Percentiles rank a stretch among this genome's conserved stretches.
Conservation (phyloP, 2,329 filamentous ascomycete species). For the Geosmithia flava region DNA sequence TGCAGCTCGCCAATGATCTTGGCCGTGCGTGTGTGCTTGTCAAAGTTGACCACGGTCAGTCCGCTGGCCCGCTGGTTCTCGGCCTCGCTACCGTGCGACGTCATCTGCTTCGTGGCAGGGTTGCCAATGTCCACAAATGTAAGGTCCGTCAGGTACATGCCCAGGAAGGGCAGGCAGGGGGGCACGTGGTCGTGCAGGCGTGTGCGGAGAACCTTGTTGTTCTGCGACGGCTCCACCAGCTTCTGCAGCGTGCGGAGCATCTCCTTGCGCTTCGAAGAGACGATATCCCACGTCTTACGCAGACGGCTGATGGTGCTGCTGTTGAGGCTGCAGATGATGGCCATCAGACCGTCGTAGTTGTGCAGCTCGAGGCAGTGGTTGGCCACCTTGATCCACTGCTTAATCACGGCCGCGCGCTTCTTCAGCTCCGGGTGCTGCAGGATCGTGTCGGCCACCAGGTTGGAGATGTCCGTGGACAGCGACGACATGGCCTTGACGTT, state of each 20-base stretch:
- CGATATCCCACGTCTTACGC: constrained; percentile 81
- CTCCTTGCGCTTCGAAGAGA: constrained; percentile 73
- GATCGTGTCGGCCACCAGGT: constrained; percentile 87
- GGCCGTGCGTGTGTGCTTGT: constrained; percentile 89
- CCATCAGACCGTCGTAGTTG: constrained; percentile 96
- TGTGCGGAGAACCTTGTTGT: constrained; percentile 77
- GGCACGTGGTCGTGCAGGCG: constrained; percentile 77
- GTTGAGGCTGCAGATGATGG: constrained; percentile 88
- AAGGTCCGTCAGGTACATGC: constrained; percentile 91
- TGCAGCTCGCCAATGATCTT: constrained; percentile 94
- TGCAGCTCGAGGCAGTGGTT: constrained; percentile 76
- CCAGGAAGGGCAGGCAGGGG: constrained; percentile 88
- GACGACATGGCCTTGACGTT: constrained; percentile 93
- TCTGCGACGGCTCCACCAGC: constrained; percentile 83
- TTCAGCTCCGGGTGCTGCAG: constrained; percentile 81
- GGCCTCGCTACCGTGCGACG: constrained; percentile 26
- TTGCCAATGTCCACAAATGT: constrained; percentile 96
- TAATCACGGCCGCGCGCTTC: constrained; percentile 80
- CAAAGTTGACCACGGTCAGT: constrained; percentile 86
- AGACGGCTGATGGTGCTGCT: constrained; percentile 82
- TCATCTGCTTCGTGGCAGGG: constrained; percentile 65
- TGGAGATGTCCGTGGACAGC: constrained; percentile 82
- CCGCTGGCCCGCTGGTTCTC: constrained; percentile 52
- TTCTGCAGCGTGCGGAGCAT: constrained; percentile 66
- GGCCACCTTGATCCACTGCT: constrained; percentile 96